phyloP scores from a whole-genome alignment of 2,329 filamentous ascomycete genomes.

The Eutypa lata region DNA sequence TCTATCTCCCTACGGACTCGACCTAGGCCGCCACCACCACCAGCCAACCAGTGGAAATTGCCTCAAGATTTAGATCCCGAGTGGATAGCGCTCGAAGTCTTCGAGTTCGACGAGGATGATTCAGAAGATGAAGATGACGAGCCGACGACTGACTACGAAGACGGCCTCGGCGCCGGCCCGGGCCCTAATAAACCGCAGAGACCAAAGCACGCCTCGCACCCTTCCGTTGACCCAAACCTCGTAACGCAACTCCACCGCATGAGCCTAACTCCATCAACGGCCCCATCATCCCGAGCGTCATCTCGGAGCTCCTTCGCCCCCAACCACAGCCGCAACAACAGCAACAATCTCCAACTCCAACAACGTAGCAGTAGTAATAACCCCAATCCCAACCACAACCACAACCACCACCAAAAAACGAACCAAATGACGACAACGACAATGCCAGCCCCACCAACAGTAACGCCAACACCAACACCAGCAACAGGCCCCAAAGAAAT shows the following conservation, averaged over 20 bases:
- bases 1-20: slow-evolving; percentile 2
- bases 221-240: slow-evolving; percentile 25
- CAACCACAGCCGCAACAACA: neutral
- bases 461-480: slow-evolving; percentile 25
- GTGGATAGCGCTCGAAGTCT: slow-evolving; percentile 90
- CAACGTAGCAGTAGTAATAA: neutral
- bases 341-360: neutral
- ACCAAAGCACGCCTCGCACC: slow-evolving; percentile 12
- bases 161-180: neutral
- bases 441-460: too few relatives aligned
- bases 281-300: slow-evolving; percentile 15
- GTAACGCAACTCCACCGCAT: slow-evolving; percentile 28
- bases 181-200: slow-evolving; percentile 3
- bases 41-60: slow-evolving; percentile 49
- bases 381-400: neutral
- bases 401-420: neutral
- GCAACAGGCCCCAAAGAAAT: slow-evolving; percentile 6
- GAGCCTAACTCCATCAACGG: slow-evolving; percentile 40
- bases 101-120: slow-evolving; percentile 55
- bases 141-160: slow-evolving; percentile 7
- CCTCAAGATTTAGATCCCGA: slow-evolving; percentile 78
- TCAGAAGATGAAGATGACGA: slow-evolving; percentile 18
- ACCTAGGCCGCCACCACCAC: slow-evolving; percentile 1
- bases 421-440: slow-evolving; percentile 9
- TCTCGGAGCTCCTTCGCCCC: slow-evolving; percentile 4